Evolutionary conservation across 139 green algal genomes (phyloP), one percentile per base, ranked within the genome.

Genomic region (Micractinium sp.): DNA sequence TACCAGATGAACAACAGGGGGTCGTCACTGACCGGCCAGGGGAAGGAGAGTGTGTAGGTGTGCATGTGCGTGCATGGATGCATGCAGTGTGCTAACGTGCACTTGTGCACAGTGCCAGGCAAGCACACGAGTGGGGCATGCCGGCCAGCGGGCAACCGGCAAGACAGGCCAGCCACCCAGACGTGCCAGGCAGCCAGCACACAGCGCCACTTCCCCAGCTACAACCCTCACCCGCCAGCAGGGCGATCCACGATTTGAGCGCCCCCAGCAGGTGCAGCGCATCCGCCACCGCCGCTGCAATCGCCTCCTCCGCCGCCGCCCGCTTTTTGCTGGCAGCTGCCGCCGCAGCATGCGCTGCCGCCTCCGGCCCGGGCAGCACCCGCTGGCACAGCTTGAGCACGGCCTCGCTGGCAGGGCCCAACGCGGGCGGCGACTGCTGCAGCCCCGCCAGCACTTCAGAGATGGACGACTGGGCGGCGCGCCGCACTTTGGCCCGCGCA

Each of bases 191-290:
- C 63, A 2, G 69, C 20, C 38, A 82, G 22, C 77, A 60, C 2
- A 39, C 38, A 35, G 9, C 16, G 0, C 56, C 47, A 60, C 63
- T 61, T 33, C 38, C 36, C 5, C 41, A 56, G 38, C 83, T 3
- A 41, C 41, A 25, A 20, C 20, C 38, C 31, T 13, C 88, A 93
- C 92, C 90, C 67, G 90, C 74, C 85, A 98, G 36, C 29, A 97
- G 91, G 0, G 93, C 90, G 33, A 97, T 80, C 15, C 85, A 81
- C 39, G 84, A 67, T 91, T 95, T 96, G 22, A 98, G 92, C 16
- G 88, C 86, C n/a, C 92, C 94, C 79, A 98, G 83, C 73, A 97
- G 85, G 90, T 98, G 95, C 86, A 98, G 94, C 39, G 96, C 90
- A 29, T 97, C 93, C 12, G 93, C 82, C 33, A 98, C 95, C 16